Conservation (phyloP, 2,329 filamentous ascomycete species). For the Teratosphaeria epicoccoides region DNA sequence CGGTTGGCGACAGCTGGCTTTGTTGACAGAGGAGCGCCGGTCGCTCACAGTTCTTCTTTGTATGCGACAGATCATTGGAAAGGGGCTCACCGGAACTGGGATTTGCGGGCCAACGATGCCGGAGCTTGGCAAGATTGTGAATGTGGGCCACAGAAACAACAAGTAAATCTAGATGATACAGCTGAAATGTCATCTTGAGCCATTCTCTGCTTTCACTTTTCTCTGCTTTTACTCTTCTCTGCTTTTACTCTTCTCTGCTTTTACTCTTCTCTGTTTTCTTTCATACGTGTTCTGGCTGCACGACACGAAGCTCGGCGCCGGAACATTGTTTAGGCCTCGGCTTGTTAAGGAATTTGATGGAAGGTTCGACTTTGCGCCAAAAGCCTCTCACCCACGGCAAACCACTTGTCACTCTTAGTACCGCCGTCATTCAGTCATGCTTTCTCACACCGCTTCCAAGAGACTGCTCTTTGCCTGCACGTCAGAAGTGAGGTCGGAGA, state of each 20-base stretch:
- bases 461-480: constrained; percentile 2
- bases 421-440: constrained; percentile 2
- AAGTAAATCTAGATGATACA: not conserved
- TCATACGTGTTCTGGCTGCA: too few relatives aligned
- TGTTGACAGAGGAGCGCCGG: not conserved
- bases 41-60: not conserved
- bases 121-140: not conserved
- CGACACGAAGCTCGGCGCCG: too few relatives aligned
- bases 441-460: not conserved
- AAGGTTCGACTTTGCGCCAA: not conserved
- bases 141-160: not conserved
- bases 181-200: not conserved
- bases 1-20: too few relatives aligned
- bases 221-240: not conserved
- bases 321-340: not conserved
- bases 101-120: not conserved
- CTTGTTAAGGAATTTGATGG: not conserved
- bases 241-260: too few relatives aligned
- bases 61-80: not conserved
- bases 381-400: not conserved
- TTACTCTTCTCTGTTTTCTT: too few relatives aligned
- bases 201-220: not conserved
- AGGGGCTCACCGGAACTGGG: not conserved
- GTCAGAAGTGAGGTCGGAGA: constrained; percentile 6
- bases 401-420: not conserved